Conservation (phyloP, 2,329 filamentous ascomycete species). For the Hortaea werneckii region DNA sequence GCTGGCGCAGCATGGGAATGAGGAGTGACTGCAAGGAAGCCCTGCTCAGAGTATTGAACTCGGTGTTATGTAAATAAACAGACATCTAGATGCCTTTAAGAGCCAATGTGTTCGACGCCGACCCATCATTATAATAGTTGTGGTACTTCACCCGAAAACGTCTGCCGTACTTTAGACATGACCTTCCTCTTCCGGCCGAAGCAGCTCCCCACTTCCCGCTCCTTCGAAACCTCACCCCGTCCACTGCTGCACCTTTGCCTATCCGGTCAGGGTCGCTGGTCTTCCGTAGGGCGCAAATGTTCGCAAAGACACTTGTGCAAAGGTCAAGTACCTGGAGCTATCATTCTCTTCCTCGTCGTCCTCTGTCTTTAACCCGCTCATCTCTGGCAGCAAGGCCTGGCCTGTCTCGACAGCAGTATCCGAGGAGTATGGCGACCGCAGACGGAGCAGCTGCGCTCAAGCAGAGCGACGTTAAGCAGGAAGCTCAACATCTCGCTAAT, state of each 20-base stretch:
- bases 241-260: neutral
- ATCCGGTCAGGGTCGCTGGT: neutral
- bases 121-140: neutral
- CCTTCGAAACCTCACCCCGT: neutral
- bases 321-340: neutral
- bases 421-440: neutral
- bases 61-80: slow-evolving; percentile 11
- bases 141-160: no score
- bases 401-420: no score
- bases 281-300: neutral
- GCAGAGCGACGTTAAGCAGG: slow-evolving; percentile 14
- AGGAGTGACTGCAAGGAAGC: slow-evolving; percentile 14
- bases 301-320: neutral
- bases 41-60: slow-evolving; percentile 14
- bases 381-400: no score
- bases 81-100: no score
- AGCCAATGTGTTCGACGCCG: neutral
- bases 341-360: neutral
- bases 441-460: slow-evolving; percentile 7
- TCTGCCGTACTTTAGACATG: no score
- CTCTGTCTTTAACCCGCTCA: neutral
- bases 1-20: slow-evolving; percentile 37
- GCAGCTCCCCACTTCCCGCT: neutral
- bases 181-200: neutral
- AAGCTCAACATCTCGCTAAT: slow-evolving; percentile 16